Evolutionary conservation across 2,329 filamentous ascomycete species (phyloP).

Genomic region (Claviceps sp.): DNA sequence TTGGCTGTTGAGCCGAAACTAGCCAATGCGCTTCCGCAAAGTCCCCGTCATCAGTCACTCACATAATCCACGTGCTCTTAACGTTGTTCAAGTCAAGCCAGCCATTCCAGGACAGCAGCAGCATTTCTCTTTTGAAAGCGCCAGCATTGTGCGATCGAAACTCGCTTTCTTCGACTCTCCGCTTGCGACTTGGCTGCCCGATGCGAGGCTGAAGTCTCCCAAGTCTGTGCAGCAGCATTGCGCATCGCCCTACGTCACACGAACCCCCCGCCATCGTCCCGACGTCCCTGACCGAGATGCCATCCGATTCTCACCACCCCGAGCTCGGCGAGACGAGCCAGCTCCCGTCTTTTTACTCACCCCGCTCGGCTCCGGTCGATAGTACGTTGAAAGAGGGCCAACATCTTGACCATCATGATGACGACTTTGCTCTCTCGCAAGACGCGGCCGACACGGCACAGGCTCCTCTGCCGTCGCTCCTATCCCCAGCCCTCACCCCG

Average conservation of each 20-base stretch:
- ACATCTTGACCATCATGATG: conserved; percentile 14
- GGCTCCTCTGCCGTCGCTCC: conserved; percentile 49
- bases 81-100: no score
- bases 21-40: not conserved
- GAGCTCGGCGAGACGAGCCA: conserved; percentile 16
- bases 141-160: not conserved
- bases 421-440: conserved; percentile 24
- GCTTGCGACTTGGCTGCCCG: not conserved
- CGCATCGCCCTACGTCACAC: not conserved
- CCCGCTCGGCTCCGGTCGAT: conserved; percentile 20
- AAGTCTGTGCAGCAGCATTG: not conserved
- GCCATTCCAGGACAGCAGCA: no score
- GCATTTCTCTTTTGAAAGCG: not conserved
- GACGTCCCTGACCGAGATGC: conserved; percentile 1
- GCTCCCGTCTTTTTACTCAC: conserved; percentile 35
- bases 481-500: conserved; percentile 77
- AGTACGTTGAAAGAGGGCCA: conserved; percentile 8
- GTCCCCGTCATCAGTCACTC: not conserved
- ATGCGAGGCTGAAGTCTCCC: not conserved
- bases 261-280: not conserved
- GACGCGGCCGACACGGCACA: conserved; percentile 7
- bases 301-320: conserved; percentile 1
- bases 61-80: not conserved
- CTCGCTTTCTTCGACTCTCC: not conserved
- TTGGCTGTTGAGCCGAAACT: not conserved